Evolutionary conservation across 805 yeast genomes (phyloP).

Genomic region (Teunomyces gatunensis): DNA sequence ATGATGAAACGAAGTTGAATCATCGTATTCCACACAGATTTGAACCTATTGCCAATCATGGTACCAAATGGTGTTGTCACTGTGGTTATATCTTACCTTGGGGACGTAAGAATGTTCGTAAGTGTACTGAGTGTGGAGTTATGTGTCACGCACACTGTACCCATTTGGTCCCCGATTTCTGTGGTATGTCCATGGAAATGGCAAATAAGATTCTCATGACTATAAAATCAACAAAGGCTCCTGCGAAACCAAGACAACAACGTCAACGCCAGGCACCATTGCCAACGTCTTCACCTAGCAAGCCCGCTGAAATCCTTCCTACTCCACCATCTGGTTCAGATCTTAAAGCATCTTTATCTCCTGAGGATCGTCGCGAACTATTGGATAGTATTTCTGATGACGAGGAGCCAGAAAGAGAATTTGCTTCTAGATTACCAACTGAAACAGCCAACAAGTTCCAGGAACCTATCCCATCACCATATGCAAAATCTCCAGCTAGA

Average conservation of each 20-base stretch:
- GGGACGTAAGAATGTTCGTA: slow-evolving; percentile 89
- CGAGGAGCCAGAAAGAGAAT: slow-evolving; percentile 19
- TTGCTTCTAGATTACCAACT: slow-evolving; percentile 28
- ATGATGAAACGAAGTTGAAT: slow-evolving; percentile 79
- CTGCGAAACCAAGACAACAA: slow-evolving; percentile 12
- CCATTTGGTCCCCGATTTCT: slow-evolving; percentile 94
- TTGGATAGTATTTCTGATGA: slow-evolving; percentile 15
- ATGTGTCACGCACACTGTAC: slow-evolving; percentile 94
- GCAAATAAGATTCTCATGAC: slow-evolving; percentile 86
- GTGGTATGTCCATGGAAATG: slow-evolving; percentile 98
- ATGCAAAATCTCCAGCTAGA: slow-evolving; percentile 13
- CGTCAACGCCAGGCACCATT: slow-evolving; percentile 4
- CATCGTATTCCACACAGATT: slow-evolving; percentile 97
- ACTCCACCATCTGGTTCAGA: slow-evolving; percentile 3
- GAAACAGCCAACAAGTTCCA: slow-evolving; percentile 24
- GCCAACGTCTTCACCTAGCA: slow-evolving; percentile 6
- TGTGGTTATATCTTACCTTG: slow-evolving; percentile 96
- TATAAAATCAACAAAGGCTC: slow-evolving; percentile 62
- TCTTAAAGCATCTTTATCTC: background rate
- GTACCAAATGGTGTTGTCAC: slow-evolving; percentile 99
- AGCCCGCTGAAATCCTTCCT: background rate
- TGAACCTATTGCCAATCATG: slow-evolving; percentile 86
- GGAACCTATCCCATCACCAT: slow-evolving; percentile 26
- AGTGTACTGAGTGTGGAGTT: slow-evolving; percentile 90
- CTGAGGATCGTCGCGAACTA: slow-evolving; percentile 9